phyloP scores from a whole-genome alignment of 108 stramenopile genomes.

The Stephanodiscus minutulus region DNA sequence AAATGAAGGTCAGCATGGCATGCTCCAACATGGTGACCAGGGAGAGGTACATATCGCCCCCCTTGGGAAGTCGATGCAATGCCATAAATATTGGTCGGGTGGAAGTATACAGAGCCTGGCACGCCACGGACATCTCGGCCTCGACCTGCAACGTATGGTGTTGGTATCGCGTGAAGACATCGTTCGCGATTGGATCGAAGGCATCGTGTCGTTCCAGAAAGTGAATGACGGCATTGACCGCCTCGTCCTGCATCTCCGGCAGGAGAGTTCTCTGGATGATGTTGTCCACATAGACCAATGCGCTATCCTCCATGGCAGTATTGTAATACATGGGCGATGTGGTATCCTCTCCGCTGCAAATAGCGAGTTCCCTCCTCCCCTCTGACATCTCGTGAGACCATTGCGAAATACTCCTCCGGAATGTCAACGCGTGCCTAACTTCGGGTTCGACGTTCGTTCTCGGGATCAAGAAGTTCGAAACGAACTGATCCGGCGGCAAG shows the following conservation, averaged over 20 bases:
- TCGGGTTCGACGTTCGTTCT: constrained; percentile 75
- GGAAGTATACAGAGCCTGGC: constrained; percentile 70
- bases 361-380: constrained; percentile 63
- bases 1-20: constrained; percentile 85
- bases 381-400: constrained; percentile 69
- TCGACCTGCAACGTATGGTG: constrained; percentile 74
- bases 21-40: constrained; percentile 86
- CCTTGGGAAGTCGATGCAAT: constrained; percentile 80
- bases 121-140: constrained; percentile 87
- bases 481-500: constrained; percentile 70
- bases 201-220: constrained; percentile 84
- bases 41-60: constrained; percentile 84
- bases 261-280: constrained; percentile 78
- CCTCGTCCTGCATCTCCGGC: constrained; percentile 87
- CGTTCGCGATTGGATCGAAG: constrained; percentile 79
- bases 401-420: constrained; percentile 67
- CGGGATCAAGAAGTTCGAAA: constrained; percentile 66
- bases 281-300: constrained; percentile 75
- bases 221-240: constrained; percentile 77
- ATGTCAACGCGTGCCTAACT: constrained; percentile 78
- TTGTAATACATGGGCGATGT: constrained; percentile 55
- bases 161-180: constrained; percentile 62
- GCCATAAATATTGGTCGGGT: constrained; percentile 86
- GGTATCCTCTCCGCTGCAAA: constrained; percentile 73
- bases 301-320: constrained; percentile 55